phyloP scores from a whole-genome alignment of 2,329 filamentous ascomycete species.

The Arthrobotrys conoides region DNA sequence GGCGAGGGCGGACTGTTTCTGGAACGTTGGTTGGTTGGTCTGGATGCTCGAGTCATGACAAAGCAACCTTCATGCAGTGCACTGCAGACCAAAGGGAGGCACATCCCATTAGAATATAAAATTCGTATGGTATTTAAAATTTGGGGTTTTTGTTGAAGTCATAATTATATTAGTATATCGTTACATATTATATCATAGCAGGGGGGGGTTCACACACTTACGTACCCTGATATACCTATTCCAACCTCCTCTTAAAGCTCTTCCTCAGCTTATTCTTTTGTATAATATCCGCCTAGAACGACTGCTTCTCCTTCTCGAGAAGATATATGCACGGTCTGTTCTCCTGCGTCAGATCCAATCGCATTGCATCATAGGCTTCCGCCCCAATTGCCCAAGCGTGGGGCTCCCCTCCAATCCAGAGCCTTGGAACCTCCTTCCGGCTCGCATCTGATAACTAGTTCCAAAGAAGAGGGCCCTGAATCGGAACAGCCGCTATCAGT shows the following conservation, averaged over 20 bases:
- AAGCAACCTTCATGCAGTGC: constrained; percentile 28
- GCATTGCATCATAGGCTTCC: constrained; percentile 20
- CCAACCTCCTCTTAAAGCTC: too few species aligned
- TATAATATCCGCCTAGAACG: too few species aligned
- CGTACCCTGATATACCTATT: too few species aligned
- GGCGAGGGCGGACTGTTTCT: constrained; percentile 26
- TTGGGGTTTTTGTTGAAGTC: neutral
- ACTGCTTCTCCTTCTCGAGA: neutral
- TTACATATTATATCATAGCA: too few species aligned
- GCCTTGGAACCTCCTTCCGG: constrained; percentile 31
- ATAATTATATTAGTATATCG: too few species aligned
- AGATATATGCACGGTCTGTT: constrained; percentile 6
- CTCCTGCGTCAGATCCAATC: constrained; percentile 19
- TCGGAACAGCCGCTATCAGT: constrained; percentile 11
- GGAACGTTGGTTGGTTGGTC: constrained; percentile 35
- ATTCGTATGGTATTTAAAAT: neutral
- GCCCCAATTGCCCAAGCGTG: neutral
- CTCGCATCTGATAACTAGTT: constrained; percentile 31
- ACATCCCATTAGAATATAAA: constrained; percentile 10
- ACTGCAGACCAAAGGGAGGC: neutral
- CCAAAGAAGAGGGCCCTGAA: constrained; percentile 25
- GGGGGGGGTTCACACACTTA: too few species aligned
- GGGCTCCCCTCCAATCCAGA: constrained; percentile 23
- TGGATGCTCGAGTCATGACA: constrained; percentile 54
- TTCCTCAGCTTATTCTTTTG: too few species aligned